These are phyloP conservation scores for Ustilago vetiveriae DNA, from an alignment of 1,284 basidiomycete species.

Conservation along the genomic window DNA sequence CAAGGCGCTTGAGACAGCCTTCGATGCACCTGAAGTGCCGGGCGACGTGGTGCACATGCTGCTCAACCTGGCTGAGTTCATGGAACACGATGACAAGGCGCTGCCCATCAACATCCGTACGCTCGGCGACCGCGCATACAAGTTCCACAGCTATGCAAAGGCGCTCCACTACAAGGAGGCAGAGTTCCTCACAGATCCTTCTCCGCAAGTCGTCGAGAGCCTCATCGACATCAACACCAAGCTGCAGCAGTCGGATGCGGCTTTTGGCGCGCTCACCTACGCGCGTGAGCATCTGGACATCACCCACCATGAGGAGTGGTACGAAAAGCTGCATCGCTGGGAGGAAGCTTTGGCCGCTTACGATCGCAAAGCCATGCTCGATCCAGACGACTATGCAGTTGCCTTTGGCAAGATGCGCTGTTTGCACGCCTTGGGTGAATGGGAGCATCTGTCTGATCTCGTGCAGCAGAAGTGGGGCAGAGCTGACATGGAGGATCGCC, in stretches of 20 bases:
- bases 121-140: slow-evolving; percentile 89
- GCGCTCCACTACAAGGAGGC: slow-evolving; percentile 99
- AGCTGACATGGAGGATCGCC: slow-evolving; percentile 83
- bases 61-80: slow-evolving; percentile 97
- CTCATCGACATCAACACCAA: slow-evolving; percentile 97
- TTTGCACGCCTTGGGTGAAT: slow-evolving; percentile 95
- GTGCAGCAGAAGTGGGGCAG: slow-evolving; percentile 90
- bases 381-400: slow-evolving; percentile 71
- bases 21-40: slow-evolving; percentile 81
- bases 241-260: slow-evolving; percentile 77
- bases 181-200: slow-evolving; percentile 92
- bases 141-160: slow-evolving; percentile 95
- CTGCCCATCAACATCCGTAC: slow-evolving; percentile 92
- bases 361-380: slow-evolving; percentile 79
- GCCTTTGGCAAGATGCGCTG: slow-evolving; percentile 93
- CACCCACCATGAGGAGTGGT: slow-evolving; percentile 94
- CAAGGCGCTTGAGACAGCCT: slow-evolving; percentile 86
- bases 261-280: slow-evolving; percentile 64
- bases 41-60: slow-evolving; percentile 92
- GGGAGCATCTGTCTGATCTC: slow-evolving; percentile 88
- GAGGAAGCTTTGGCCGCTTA: slow-evolving; percentile 91
- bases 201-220: slow-evolving; percentile 83
- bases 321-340: slow-evolving; percentile 95
- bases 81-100: slow-evolving; percentile 98
- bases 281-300: slow-evolving; percentile 73